phyloP scores from a whole-genome alignment of 805 yeast genomes.

The Citeromyces matritensis region DNA sequence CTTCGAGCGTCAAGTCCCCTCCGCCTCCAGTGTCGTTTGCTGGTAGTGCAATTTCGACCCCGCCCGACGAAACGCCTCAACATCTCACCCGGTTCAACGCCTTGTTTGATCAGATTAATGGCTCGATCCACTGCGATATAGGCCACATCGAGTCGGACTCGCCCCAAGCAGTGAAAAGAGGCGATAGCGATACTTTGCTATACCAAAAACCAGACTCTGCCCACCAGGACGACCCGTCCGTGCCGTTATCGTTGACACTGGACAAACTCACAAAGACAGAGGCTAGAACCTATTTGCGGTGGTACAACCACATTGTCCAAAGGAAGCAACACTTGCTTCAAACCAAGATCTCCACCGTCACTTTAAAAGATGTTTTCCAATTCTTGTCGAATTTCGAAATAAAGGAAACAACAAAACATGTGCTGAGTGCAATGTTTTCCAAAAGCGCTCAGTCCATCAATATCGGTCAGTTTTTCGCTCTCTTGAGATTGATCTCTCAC shows the following conservation, averaged over 20 bases:
- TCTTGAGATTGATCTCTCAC: constrained; percentile 68
- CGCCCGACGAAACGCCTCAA: constrained; percentile 5
- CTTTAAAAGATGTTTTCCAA: constrained; percentile 61
- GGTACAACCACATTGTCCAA: constrained; percentile 80
- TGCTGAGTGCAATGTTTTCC: constrained; percentile 35
- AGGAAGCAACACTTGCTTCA: constrained; percentile 28
- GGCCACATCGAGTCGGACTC: no score
- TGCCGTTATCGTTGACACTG: constrained; percentile 51
- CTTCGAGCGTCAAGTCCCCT: constrained; percentile 11
- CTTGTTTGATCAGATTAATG: constrained; percentile 8
- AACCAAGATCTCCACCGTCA: constrained; percentile 33
- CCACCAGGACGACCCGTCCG: constrained; percentile 19
- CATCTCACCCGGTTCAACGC: constrained; percentile 7
- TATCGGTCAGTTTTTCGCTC: constrained; percentile 84
- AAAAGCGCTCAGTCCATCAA: constrained; percentile 45
- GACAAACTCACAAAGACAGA: constrained; percentile 67
- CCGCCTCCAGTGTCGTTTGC: constrained; percentile 38
- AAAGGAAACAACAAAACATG: constrained; percentile 30
- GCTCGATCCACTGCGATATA: constrained; percentile 1
- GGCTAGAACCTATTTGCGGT: constrained; percentile 71
- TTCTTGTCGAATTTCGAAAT: constrained; percentile 65
- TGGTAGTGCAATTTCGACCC: constrained; percentile 15
- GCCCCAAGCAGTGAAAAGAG: background rate
- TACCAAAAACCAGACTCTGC: constrained; percentile 1
- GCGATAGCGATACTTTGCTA: constrained; percentile 2